phyloP scores from a whole-genome alignment of 371 early-diverging fungal species.

The Mortierella sp. region DNA sequence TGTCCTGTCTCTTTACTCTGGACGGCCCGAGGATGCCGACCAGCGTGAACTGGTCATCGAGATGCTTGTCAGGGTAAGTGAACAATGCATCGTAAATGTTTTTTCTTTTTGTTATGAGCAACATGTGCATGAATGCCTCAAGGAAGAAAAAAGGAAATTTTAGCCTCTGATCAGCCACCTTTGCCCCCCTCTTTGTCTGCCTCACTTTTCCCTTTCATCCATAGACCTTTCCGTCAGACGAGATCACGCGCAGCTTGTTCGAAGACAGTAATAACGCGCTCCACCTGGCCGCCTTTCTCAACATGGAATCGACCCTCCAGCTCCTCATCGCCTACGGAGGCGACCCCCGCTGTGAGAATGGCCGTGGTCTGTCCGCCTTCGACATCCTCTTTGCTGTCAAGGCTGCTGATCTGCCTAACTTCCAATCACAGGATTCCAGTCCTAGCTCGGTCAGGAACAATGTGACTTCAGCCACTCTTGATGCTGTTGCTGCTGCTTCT shows the following conservation, averaged over 20 bases:
- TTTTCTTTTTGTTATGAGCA: background rate
- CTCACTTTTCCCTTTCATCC: background rate
- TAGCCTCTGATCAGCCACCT: background rate
- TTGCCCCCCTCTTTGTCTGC: background rate
- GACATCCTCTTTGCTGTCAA: slow-evolving; percentile 18
- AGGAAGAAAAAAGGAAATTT: background rate
- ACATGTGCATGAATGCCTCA: background rate
- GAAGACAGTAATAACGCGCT: slow-evolving; percentile 24
- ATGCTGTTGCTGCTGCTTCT: background rate
- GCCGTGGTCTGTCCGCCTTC: slow-evolving; percentile 22
- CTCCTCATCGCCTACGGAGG: slow-evolving; percentile 21
- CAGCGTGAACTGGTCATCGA: slow-evolving; percentile 7
- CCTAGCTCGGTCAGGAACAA: background rate
- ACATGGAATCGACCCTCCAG: slow-evolving; percentile 6
- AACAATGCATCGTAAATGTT: background rate
- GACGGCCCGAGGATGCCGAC: background rate
- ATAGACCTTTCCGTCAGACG: slow-evolving; percentile 19
- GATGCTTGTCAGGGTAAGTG: slow-evolving; percentile 20
- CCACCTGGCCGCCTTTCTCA: slow-evolving; percentile 38
- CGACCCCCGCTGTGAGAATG: slow-evolving; percentile 19
- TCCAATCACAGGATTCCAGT: background rate
- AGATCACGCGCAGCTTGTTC: slow-evolving; percentile 14
- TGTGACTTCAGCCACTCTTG: background rate
- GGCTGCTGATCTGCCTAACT: background rate
- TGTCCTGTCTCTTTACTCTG: slow-evolving; percentile 2